Conservation (phyloP, 805 yeast species). For the Lachancea waltii region DNA sequence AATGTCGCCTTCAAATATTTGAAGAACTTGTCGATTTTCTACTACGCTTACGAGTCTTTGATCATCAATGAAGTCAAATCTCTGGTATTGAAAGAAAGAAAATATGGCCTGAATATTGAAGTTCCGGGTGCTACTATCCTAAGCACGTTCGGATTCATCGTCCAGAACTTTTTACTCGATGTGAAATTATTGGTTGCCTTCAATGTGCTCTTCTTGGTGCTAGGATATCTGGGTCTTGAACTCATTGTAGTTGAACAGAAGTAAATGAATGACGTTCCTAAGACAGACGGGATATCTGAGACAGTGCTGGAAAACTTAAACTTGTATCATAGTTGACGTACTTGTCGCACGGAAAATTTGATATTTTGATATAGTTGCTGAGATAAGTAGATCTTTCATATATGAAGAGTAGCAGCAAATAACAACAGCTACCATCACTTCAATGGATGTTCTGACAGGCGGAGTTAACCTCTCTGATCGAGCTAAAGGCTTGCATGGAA, state of each 20-base stretch:
- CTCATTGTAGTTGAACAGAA: constrained; percentile 69
- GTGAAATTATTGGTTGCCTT: constrained; percentile 52
- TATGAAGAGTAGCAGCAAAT: not conserved
- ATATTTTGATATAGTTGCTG: too few species aligned
- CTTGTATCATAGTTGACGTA: too few species aligned
- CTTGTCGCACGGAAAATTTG: too few species aligned
- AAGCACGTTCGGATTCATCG: constrained; percentile 91
- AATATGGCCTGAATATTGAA: constrained; percentile 88
- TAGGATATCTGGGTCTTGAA: constrained; percentile 74
- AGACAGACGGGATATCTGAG: too few species aligned
- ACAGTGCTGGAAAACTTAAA: too few species aligned
- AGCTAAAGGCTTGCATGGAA: constrained; percentile 54
- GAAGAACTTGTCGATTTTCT: constrained; percentile 84
- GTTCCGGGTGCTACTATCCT: constrained; percentile 97
- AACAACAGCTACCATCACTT: not conserved
- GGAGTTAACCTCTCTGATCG: constrained; percentile 29
- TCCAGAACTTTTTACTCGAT: constrained; percentile 67
- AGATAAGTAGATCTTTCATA: not conserved
- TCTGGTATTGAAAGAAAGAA: constrained; percentile 74
- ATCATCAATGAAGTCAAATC: constrained; percentile 89
- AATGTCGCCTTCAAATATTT: constrained; percentile 56
- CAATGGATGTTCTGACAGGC: not conserved
- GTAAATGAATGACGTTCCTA: constrained; percentile 24
- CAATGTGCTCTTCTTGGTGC: constrained; percentile 48
- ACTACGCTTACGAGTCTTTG: constrained; percentile 91